Percentiles rank a stretch among this genome's conserved stretches.
Evolutionary conservation across 306 rosid genomes (phyloP).

Genomic region (Datisca glomerata): DNA sequence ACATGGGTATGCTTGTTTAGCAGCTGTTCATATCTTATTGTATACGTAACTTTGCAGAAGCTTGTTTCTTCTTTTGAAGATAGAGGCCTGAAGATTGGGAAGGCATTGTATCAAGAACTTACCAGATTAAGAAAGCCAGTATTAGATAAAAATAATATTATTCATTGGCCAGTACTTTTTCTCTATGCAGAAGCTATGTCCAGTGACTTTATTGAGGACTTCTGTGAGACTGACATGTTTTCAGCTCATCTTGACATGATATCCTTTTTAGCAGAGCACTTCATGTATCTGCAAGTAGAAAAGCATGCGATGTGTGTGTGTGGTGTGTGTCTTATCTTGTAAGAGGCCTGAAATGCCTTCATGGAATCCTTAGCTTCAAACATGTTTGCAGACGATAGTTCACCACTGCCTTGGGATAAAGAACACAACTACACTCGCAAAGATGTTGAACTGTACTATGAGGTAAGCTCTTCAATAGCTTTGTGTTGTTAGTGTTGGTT

Average conservation of each 20-base stretch:
- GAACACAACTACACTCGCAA: conserved; percentile 57
- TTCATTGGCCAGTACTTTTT: conserved; percentile 95
- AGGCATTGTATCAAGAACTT: conserved; percentile 57
- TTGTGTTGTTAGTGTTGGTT: no score
- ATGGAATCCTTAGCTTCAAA: conserved; percentile 49
- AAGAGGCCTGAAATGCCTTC: conserved; percentile 1
- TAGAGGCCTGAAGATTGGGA: conserved; percentile 75
- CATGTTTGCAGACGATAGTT: conserved; percentile 64
- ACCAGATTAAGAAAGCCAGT: conserved; percentile 60
- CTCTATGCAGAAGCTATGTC: conserved; percentile 96
- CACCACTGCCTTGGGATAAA: conserved; percentile 70
- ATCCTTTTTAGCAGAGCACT: no score
- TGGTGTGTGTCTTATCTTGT: no score
- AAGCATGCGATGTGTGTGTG: no score
- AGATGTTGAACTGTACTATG: conserved; percentile 62
- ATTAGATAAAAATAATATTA: conserved; percentile 56
- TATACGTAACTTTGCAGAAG: conserved; percentile 34
- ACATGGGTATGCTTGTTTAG: conserved; percentile 7
- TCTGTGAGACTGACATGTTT: conserved; percentile 87
- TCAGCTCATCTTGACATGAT: conserved; percentile 78
- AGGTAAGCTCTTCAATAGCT: no score
- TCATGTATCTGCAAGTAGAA: no score
- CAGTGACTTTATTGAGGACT: conserved; percentile 90
- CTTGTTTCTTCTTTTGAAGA: conserved; percentile 48
- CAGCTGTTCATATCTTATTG: conserved; percentile 11